These are phyloP conservation scores for Capsicum rhomboideum DNA, from an alignment of 257 asterid species.

Conservation along the genomic window DNA sequence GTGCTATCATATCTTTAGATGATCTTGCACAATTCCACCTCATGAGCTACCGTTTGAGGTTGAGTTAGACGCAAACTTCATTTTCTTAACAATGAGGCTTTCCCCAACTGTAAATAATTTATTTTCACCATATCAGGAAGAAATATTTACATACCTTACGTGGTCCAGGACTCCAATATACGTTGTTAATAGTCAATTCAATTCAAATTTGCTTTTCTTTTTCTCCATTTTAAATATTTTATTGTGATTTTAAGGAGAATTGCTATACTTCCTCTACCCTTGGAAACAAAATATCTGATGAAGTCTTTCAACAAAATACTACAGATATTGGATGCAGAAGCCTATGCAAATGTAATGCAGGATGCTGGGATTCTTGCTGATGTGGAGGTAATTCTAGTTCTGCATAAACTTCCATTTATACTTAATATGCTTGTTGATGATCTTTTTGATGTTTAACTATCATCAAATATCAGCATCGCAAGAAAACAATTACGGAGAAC, in stretches of 20 bases:
- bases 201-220: not conserved
- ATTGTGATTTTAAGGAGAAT: not conserved
- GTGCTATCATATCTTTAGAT: not conserved
- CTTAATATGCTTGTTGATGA: not conserved
- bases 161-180: not conserved
- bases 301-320: not conserved
- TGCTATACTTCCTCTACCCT: not conserved
- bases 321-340: slow-evolving; percentile 73
- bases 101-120: not conserved
- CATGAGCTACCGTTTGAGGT: not conserved
- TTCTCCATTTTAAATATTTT: not conserved
- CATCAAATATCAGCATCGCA: slow-evolving; percentile 57
- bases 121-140: not conserved
- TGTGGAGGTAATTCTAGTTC: slow-evolving; percentile 46
- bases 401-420: not conserved
- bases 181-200: not conserved
- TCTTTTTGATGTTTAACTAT: not conserved
- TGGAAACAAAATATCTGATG: not conserved
- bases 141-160: not conserved
- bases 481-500: slow-evolving; percentile 52
- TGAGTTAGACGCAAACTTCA: not conserved
- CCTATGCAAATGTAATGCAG: slow-evolving; percentile 53
- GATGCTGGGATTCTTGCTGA: slow-evolving; percentile 63
- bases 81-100: not conserved
- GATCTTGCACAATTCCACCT: not conserved